Evolutionary conservation across 2,329 filamentous ascomycete species (phyloP), one percentile per base, ranked within the genome.

Genomic region (Leptographium radiaticola): DNA sequence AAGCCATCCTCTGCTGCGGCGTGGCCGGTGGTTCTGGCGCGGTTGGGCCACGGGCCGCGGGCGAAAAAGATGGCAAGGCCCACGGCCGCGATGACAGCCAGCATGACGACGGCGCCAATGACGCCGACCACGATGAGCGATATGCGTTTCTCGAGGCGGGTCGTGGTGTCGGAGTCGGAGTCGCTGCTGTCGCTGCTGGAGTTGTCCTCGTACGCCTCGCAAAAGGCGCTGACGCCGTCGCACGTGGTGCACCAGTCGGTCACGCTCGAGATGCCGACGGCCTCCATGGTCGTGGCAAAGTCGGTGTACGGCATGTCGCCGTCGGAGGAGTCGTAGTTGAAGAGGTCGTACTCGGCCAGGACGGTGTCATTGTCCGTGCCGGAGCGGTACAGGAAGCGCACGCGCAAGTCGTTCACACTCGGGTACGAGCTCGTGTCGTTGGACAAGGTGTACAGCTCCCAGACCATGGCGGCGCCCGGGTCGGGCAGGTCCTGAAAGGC

Each of bases 391-490:
- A 75, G 63, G 62, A 83, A 79, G n/a, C 79, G 74, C 6, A 83
- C 72, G 54, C 66, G 70, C 16, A 81, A 66, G 20, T 75, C 68
- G 11, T 68, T 61, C 0, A 59, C 54, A 2, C 58, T 48, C 0
- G 71, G 70, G 52, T 64, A 66, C 9, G 7, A 18, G 1, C 46
- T 31, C 11, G 33, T 25, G 25, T 18, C 18, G 31, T 36, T 15
- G 16, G 20, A 44, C 18, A 25, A 9, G 31, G 72, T 65, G 56
- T 74, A 74, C 6, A 83, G 65, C 69, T 95, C 89, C 63, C 93
- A 89, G 0, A 79, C 72, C 75, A 95, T 84, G 43, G 80, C 77
- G 1, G 82, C 83, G 0, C 88, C 89, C 40, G 89, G 87, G 59
- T 83, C 75, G 0, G 86, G 82, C 15, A 81, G 59, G 58, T 64